phyloP scores from a whole-genome alignment of 768 basidiomycete genomes.

The Mrakia blollopis region DNA sequence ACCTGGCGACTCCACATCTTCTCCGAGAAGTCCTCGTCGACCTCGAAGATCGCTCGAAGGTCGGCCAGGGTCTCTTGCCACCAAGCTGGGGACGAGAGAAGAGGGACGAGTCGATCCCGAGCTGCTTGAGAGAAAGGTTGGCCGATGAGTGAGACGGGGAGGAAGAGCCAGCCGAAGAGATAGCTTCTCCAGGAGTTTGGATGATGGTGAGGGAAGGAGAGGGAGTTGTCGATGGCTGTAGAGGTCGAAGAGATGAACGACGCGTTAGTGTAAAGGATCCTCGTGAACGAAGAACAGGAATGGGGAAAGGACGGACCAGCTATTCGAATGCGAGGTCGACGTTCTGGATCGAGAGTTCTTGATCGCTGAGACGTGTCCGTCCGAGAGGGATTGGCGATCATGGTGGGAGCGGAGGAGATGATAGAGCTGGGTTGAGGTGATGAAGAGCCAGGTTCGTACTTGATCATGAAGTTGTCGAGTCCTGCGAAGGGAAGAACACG shows the following conservation, averaged over 20 bases:
- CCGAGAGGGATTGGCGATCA: neutral
- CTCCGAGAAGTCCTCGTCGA: conserved; percentile 23
- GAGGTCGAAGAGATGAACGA: neutral
- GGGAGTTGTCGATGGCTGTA: conserved; percentile 78
- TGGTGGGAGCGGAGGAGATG: neutral
- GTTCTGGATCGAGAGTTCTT: neutral
- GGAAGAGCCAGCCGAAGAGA: conserved; percentile 82
- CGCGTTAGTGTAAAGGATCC: no score
- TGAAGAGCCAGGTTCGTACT: neutral
- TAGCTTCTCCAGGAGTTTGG: conserved; percentile 71
- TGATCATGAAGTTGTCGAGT: conserved; percentile 64
- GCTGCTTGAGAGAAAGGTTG: conserved; percentile 76
- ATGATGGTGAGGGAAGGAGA: conserved; percentile 87
- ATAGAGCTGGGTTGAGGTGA: neutral
- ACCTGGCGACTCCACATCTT: conserved; percentile 61
- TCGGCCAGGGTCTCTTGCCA: conserved; percentile 83
- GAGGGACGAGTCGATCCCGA: conserved; percentile 70
- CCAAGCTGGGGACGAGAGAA: conserved; percentile 78
- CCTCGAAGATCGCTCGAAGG: conserved; percentile 44
- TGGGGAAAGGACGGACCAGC: neutral
- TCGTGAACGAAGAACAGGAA: no score
- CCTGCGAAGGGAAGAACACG: conserved; percentile 41
- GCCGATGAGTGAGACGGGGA: conserved; percentile 56
- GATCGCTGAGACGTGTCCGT: neutral
- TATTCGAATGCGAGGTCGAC: neutral